Evolutionary conservation across 2,329 filamentous ascomycete genomes (phyloP).

Genomic region (Aspergillus sp.): DNA sequence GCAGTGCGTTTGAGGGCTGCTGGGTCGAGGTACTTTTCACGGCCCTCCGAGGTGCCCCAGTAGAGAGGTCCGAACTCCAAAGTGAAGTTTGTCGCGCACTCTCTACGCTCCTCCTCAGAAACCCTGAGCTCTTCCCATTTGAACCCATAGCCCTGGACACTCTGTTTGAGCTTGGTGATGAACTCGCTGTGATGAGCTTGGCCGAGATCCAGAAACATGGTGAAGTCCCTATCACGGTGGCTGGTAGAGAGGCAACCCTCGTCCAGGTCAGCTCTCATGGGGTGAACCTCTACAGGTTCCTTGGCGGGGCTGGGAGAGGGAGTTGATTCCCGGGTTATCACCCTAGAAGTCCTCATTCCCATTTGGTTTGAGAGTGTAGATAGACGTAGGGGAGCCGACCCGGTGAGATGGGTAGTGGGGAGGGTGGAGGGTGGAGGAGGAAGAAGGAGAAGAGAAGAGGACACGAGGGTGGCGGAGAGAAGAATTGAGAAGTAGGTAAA

Average conservation of each 20-base stretch:
- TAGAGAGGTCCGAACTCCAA: constrained; percentile 15
- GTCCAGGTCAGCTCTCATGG: constrained; percentile 14
- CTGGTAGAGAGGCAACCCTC: constrained; percentile 9
- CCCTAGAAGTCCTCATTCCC: too few species aligned
- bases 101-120: constrained; percentile 3
- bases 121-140: constrained; percentile 13
- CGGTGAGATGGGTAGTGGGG: background rate
- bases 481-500: background rate
- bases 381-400: background rate
- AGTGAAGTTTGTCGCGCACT: constrained; percentile 18
- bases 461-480: background rate
- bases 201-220: constrained; percentile 22
- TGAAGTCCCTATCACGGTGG: constrained; percentile 18
- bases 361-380: too few species aligned
- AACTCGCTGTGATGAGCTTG: constrained; percentile 13
- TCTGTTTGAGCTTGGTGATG: constrained; percentile 9
- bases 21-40: constrained; percentile 17
- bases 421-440: background rate
- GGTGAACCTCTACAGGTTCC: background rate
- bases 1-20: constrained; percentile 13
- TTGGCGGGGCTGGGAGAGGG: background rate
- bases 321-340: too few species aligned
- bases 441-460: background rate
- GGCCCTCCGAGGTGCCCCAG: constrained; percentile 19
- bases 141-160: constrained; percentile 5